These are phyloP conservation scores for Chalciporus sp. DNA, from an alignment of 1,284 basidiomycete genomes.

Conservation along the genomic window DNA sequence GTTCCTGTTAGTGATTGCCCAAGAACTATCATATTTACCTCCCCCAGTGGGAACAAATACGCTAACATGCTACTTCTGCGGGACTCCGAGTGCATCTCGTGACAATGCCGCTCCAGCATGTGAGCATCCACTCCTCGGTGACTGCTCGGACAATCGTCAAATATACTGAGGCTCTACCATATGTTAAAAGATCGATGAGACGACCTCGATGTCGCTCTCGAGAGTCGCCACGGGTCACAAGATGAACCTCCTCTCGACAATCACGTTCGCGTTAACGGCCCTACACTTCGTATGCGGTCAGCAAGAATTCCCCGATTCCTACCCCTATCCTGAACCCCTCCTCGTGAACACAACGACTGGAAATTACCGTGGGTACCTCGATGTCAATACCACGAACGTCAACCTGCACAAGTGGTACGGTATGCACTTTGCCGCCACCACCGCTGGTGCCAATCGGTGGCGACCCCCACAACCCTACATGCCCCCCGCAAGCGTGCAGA, in stretches of 20 bases:
- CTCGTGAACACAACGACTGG: conserved; percentile 7
- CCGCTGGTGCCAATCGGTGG: conserved; percentile 4
- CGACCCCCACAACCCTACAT: conserved; percentile 14
- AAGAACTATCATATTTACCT: not conserved
- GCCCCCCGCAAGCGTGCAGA: conserved; percentile 14
- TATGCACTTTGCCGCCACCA: not conserved
- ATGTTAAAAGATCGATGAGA: not conserved
- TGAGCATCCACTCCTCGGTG: not conserved
- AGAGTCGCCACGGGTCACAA: not conserved
- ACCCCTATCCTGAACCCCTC: not conserved
- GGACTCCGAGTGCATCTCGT: not conserved
- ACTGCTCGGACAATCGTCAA: not conserved
- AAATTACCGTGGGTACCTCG: conserved; percentile 5
- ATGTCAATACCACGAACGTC: not conserved
- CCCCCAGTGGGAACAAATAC: not conserved
- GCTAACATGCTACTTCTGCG: not conserved
- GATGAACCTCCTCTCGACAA: not conserved
- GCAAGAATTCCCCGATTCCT: not conserved
- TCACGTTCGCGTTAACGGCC: not conserved
- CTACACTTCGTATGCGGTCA: conserved; percentile 1
- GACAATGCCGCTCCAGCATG: not conserved
- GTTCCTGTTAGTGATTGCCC: conserved; percentile 3
- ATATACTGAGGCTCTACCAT: not conserved
- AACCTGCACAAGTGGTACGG: conserved; percentile 3
- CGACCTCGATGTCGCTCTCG: not conserved